Percentiles rank a stretch among this genome's conserved stretches.
Conservation (phyloP, 2,329 filamentous ascomycete genomes). For the Aspergillaceae sp. region DNA sequence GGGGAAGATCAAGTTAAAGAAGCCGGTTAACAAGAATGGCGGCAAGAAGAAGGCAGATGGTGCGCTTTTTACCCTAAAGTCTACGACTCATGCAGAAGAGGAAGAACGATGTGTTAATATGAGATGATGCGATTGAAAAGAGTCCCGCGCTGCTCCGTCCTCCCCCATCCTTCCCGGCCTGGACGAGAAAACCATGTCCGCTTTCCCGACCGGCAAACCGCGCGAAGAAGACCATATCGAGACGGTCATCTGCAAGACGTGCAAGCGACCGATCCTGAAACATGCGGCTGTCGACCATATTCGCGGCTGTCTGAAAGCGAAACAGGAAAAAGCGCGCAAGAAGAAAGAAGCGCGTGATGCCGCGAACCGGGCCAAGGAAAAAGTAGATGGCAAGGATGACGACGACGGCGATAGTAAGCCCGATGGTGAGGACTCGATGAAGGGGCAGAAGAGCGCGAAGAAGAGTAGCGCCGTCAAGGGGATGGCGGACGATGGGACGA, state of each 20-base stretch:
- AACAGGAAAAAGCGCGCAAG: conserved; percentile 69
- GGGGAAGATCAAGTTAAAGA: conserved; percentile 39
- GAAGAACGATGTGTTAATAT: not conserved
- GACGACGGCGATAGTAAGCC: conserved; percentile 36
- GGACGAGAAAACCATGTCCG: conserved; percentile 66
- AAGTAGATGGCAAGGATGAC: conserved; percentile 38
- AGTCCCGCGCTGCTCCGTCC: conserved; percentile 25
- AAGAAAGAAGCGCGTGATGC: conserved; percentile 69
- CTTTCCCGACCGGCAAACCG: conserved; percentile 72
- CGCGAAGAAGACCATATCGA: conserved; percentile 75
- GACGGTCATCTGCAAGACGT: conserved; percentile 82
- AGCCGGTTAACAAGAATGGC: conserved; percentile 20
- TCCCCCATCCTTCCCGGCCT: conserved; percentile 48
- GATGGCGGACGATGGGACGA: conserved; percentile 48
- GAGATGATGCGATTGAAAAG: conserved; percentile 6
- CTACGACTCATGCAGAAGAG: not conserved
- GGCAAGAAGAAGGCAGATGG: conserved; percentile 30
- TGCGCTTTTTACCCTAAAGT: conserved; percentile 8
- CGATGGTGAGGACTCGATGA: conserved; percentile 38
- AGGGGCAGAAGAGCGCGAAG: conserved; percentile 55
- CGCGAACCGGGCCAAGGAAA: conserved; percentile 52
- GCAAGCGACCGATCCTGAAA: conserved; percentile 77
- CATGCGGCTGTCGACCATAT: conserved; percentile 71
- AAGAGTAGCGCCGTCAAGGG: conserved; percentile 45
- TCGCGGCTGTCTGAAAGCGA: conserved; percentile 71